These are phyloP conservation scores for Coemansia sp. DNA, from an alignment of 192 early-diverging fungal species.

Conservation along the genomic window DNA sequence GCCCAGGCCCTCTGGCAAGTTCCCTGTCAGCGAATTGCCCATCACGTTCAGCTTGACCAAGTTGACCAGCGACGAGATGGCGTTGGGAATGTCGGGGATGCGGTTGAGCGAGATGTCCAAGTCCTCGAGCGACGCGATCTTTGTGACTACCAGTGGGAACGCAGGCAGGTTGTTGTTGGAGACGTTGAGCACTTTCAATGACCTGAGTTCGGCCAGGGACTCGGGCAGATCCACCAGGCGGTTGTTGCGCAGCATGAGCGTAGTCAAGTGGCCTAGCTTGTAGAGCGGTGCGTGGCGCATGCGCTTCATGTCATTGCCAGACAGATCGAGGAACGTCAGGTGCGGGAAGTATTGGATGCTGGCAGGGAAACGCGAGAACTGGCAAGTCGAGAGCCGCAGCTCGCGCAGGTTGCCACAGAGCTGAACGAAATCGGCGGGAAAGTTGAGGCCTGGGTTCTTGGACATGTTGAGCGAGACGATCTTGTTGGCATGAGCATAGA, in stretches of 20 bases:
- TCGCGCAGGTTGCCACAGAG: constrained; percentile 67
- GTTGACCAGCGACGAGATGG: constrained; percentile 66
- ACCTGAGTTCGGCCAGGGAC: constrained; percentile 59
- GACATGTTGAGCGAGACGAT: constrained; percentile 83
- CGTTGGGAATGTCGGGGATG: constrained; percentile 72
- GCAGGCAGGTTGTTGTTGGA: constrained; percentile 79
- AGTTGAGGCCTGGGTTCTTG: constrained; percentile 76
- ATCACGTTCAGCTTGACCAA: constrained; percentile 66
- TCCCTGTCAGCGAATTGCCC: constrained; percentile 77
- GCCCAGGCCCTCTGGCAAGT: constrained; percentile 65
- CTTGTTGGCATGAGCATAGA: constrained; percentile 70
- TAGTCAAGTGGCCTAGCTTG: constrained; percentile 60
- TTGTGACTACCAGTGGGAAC: constrained; percentile 70
- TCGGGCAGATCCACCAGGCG: constrained; percentile 71
- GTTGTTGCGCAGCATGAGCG: constrained; percentile 75
- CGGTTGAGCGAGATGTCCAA: constrained; percentile 87
- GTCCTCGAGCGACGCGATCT: constrained; percentile 62
- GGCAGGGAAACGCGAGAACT: constrained; percentile 67
- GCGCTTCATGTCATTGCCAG: constrained; percentile 71
- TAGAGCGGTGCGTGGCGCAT: constrained; percentile 71
- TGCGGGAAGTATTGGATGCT: constrained; percentile 66
- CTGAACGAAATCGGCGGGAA: constrained; percentile 85
- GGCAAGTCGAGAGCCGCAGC: constrained; percentile 72
- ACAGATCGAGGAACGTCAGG: constrained; percentile 76
- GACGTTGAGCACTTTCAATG: constrained; percentile 69